Base-by-base conservation (phyloP, 108 stramenopile genomes). In the Chaetoceros muelleri region DNA sequence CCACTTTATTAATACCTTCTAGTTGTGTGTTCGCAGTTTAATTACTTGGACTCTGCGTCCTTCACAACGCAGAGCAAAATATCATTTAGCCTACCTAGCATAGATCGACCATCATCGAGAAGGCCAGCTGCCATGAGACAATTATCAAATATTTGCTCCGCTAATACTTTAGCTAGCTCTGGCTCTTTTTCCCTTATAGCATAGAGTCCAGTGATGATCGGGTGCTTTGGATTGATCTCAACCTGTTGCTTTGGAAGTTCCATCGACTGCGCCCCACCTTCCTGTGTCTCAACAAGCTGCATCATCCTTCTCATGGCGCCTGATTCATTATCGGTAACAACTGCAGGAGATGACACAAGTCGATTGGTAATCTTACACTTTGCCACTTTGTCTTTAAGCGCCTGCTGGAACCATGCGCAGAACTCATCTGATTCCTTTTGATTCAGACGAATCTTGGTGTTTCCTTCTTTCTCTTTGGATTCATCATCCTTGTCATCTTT, bases 111-210 rank as follows among this genome's bases (percentile, higher is more conserved):
- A 71, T 99, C 98, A 64, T 99, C 97, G 65, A 98, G 54, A 24
- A 99, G 63, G 3, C 98, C 98, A 2, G 98, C 98, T 0, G 96
- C 96, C 2, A 97, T 77, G 24, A 99, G 75, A 53, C 96, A 92
- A 61, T 98, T 99, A 70, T 99, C 98, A 56, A 95, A 95, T 19
- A 99, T 62, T 75, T 96, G 97, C 57, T 94, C 90, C 7, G 89
- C 90, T 53, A 87, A 58, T 0, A 90, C 71, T n/a, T 82, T 56
- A 3, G 91, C 88, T 63, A 94, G 52, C 20, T 70, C 66, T 7
- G 81, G 80, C 52, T 90, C 88, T 8, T 46, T 66, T 3, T 90
- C 79, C 28, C 70, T 67, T 46, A 86, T 59, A 13, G 60, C 50
- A 58, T 83, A 55, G 23, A 96, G 58, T 5, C 85, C 86, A 1